Percentiles rank a stretch among this genome's conserved stretches.
These are phyloP conservation scores for Tuber magnatum DNA, from an alignment of 495 filamentous ascomycete genomes.

Conservation along the genomic window DNA sequence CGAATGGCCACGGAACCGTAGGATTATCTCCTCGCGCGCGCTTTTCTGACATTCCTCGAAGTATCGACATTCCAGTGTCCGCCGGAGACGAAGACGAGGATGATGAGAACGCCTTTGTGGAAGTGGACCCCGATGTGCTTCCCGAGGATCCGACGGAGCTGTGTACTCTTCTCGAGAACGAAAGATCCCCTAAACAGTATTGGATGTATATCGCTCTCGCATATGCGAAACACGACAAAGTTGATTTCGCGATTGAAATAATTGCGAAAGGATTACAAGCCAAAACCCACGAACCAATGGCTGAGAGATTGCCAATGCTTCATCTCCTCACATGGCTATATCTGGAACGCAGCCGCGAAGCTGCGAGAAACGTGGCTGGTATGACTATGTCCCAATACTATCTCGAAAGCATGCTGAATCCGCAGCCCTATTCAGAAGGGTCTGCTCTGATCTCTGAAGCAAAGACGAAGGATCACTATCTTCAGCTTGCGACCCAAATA, in stretches of 20 bases:
- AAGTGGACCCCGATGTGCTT: slow-evolving; percentile 82
- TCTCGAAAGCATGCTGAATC: not conserved
- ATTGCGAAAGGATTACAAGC: slow-evolving; percentile 72
- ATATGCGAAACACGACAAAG: slow-evolving; percentile 91
- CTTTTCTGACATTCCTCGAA: slow-evolving; percentile 80
- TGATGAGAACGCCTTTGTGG: slow-evolving; percentile 74
- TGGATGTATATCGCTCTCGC: slow-evolving; percentile 95
- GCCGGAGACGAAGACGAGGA: slow-evolving; percentile 50
- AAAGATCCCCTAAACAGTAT: slow-evolving; percentile 73
- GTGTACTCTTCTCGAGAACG: slow-evolving; percentile 86
- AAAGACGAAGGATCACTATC: slow-evolving; percentile 84
- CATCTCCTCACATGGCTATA: slow-evolving; percentile 87
- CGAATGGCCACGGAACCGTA: slow-evolving; percentile 8
- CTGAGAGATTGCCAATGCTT: slow-evolving; percentile 79
- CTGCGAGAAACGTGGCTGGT: slow-evolving; percentile 53
- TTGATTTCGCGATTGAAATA: slow-evolving; percentile 91
- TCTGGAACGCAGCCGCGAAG: slow-evolving; percentile 81
- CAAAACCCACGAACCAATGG: slow-evolving; percentile 57
- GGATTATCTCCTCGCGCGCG: slow-evolving; percentile 44
- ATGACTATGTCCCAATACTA: slow-evolving; percentile 1
- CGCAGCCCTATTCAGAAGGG: slow-evolving; percentile 13
- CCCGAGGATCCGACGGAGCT: slow-evolving; percentile 93
- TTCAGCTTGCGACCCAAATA: slow-evolving; percentile 79
- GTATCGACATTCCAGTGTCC: slow-evolving; percentile 84
- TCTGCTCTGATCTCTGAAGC: slow-evolving; percentile 56